These are phyloP conservation scores for Erysimum cheiri DNA, from an alignment of 441 rosid genomes.

Conservation along the genomic window DNA sequence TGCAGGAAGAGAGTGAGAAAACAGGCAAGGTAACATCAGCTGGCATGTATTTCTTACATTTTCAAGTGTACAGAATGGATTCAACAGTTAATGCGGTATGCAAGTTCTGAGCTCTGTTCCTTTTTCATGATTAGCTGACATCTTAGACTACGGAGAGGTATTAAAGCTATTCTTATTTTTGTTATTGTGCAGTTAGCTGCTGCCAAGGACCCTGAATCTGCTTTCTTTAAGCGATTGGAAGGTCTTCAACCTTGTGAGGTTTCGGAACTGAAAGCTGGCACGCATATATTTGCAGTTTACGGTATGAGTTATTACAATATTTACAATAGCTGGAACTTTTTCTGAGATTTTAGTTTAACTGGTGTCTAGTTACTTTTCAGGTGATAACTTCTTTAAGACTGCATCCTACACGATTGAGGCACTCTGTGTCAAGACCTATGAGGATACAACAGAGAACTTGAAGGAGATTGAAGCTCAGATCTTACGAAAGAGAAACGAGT, in stretches of 20 bases:
- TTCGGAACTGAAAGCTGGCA: conserved; percentile 90
- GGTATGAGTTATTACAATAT: conserved; percentile 56
- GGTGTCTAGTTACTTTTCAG: conserved; percentile 50
- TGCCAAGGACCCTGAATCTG: conserved; percentile 98
- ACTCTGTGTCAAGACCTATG: conserved; percentile 81
- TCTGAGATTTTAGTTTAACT: conserved; percentile 37
- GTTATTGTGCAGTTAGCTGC: conserved; percentile 76
- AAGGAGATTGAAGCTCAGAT: conserved; percentile 91
- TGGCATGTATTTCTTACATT: conserved; percentile 98
- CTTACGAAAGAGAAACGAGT: conserved; percentile 82
- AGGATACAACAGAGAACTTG: conserved; percentile 77
- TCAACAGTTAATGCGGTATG: conserved; percentile 90
- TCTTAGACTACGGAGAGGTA: conserved; percentile 5
- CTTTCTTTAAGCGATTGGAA: conserved; percentile 94
- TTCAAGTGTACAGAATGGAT: conserved; percentile 98
- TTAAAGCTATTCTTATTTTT: conserved; percentile 23
- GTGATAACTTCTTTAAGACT: conserved; percentile 97
- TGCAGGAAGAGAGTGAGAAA: conserved; percentile 96
- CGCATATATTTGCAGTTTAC: conserved; percentile 98
- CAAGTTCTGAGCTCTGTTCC: conserved; percentile 13
- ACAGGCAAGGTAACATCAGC: conserved; percentile 93
- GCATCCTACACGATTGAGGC: conserved; percentile 96
- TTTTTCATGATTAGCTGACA: conserved; percentile 5
- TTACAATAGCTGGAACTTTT: background rate
- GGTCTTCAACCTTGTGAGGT: conserved; percentile 99